Percentiles rank a stretch among this genome's conserved stretches.
Conservation (phyloP, 768 basidiomycete genomes). For the Suillus discolor region DNA sequence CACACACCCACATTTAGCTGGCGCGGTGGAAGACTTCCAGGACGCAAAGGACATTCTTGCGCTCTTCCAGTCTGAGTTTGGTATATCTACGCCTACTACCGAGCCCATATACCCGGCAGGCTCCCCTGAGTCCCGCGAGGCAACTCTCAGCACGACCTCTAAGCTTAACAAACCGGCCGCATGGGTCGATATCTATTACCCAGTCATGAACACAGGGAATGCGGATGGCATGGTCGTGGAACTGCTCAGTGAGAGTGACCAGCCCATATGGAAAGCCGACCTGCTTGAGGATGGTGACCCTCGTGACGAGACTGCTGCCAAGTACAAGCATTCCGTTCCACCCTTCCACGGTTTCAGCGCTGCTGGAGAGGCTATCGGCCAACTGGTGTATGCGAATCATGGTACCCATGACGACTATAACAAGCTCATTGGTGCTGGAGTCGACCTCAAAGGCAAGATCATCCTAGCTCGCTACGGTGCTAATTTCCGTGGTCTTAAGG, state of each 20-base stretch:
- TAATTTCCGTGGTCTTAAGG: conserved; percentile 86
- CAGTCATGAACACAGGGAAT: conserved; percentile 70
- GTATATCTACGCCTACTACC: conserved; percentile 41
- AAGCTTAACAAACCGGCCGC: conserved; percentile 55
- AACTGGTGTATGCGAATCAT: conserved; percentile 79
- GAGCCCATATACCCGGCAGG: conserved; percentile 74
- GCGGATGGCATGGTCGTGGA: conserved; percentile 69
- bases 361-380: conserved; percentile 72
- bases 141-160: conserved; percentile 59
- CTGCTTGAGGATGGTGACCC: conserved; percentile 72
- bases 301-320: conserved; percentile 70
- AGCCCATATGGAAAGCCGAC: conserved; percentile 66
- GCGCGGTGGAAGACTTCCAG: conserved; percentile 58
- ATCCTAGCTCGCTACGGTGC: conserved; percentile 77
- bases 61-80: conserved; percentile 68
- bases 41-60: conserved; percentile 70
- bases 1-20: conserved; percentile 73
- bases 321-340: conserved; percentile 66
- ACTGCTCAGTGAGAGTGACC: conserved; percentile 60
- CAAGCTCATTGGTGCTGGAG: conserved; percentile 61
- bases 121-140: conserved; percentile 61
- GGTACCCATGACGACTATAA: conserved; percentile 74
- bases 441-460: conserved; percentile 76
- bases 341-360: conserved; percentile 88
- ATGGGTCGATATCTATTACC: conserved; percentile 90